phyloP scores from a whole-genome alignment of 306 rosid genomes.

The Ormosia emarginata region DNA sequence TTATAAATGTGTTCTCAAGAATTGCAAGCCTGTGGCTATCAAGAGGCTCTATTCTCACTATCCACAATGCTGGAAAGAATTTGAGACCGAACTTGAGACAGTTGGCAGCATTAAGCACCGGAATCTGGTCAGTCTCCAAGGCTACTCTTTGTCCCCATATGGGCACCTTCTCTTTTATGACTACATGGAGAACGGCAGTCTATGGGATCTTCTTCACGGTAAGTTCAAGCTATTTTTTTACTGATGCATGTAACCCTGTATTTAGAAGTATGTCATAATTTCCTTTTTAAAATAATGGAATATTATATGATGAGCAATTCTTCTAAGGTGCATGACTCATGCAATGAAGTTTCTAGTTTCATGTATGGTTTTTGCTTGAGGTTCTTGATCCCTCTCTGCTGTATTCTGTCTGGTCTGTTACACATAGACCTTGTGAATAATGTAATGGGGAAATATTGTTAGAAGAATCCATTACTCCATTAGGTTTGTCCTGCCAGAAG shows the following conservation, averaged over 20 bases:
- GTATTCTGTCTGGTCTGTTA: not conserved
- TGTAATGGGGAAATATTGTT: not conserved
- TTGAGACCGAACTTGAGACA: constrained; percentile 83
- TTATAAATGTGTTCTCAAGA: constrained; percentile 89
- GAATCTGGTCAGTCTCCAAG: constrained; percentile 91
- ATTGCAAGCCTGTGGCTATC: constrained; percentile 92
- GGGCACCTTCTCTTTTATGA: constrained; percentile 97
- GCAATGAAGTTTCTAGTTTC: not conserved
- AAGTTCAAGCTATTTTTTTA: not conserved
- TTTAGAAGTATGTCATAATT: not conserved
- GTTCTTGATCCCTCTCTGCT: not conserved
- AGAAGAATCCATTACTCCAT: not conserved
- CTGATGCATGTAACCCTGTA: not conserved
- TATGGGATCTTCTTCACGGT: constrained; percentile 97
- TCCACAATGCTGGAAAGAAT: constrained; percentile 71
- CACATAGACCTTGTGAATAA: not conserved
- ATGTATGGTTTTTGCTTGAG: not conserved
- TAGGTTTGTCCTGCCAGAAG: not conserved
- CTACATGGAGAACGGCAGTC: constrained; percentile 94
- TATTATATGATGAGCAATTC: not conserved
- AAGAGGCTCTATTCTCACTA: constrained; percentile 80
- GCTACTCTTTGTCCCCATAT: constrained; percentile 74
- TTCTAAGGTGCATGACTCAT: not conserved
- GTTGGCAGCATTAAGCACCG: constrained; percentile 96
- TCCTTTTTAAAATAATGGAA: not conserved